Evolutionary conservation across 345 rosid species (phyloP), one percentile per base, ranked within the genome.

Genomic region (Psidium friedrichsthalianum): DNA sequence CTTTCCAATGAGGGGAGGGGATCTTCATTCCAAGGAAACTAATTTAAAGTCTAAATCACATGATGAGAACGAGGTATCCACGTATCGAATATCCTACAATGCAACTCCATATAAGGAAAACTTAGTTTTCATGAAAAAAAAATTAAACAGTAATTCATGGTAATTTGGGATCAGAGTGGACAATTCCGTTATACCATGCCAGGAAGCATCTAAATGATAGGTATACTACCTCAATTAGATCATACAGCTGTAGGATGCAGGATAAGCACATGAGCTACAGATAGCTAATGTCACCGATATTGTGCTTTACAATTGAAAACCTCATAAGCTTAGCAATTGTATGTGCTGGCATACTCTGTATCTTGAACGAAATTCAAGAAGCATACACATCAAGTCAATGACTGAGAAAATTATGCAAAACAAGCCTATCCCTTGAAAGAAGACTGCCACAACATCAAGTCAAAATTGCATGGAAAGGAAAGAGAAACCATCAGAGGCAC

Each of bases 401-500:
- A 69, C 80, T 9, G 47, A 69, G 47, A 69, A 69, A 69, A 69
- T 69, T 69, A 32, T 69, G 40, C 80, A 24, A 20, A 32, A 18
- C 80, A 69, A 69, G 25, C 80, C 80, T 4, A 69, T 36, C 25
- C 80, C 47, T 69, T 36, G 24, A 69, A 69, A 69, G 76, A 64
- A 64, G 76, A 61, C 76, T 69, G 47, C 80, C 80, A 36, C 80
- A 44, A 52, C 58, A 56, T 29, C 51, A 15, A 78, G 13, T 24
- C 56, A 12, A 54, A 36, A 42, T 55, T 56, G 56, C 56, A 84
- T 69, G 84, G 58, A 82, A 52, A 47, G 64, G 16, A 22, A 74
- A 5, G 29, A 29, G 78, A 82, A 82, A 27, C 58, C 57, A 51
- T 82, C 44, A 53, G 44, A 69, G 51, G 44, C 44, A 90, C 94